Base-by-base conservation (phyloP, 2,329 filamentous ascomycete species). In the Trichoderma arundinaceum region DNA sequence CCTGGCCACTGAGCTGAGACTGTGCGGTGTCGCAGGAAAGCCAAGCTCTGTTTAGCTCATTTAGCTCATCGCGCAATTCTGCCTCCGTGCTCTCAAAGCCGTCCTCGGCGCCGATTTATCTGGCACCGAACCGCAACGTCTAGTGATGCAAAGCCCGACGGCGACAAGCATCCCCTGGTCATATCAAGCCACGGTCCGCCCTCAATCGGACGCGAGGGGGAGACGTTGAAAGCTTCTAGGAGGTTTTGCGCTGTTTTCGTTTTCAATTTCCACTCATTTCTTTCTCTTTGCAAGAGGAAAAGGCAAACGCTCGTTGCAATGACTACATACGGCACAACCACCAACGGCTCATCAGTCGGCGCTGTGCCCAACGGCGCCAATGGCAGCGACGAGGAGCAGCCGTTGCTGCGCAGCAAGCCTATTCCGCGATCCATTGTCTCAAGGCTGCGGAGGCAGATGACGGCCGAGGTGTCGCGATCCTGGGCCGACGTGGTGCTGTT, bases 401-500 rank as follows among this genome's bases (percentile, higher is more conserved):
- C 77, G 17, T 74, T 80, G n/a, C 73, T 79, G 7, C 72, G 70
- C 62, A 65, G 68, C 53, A 71, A 72, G 51, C 61, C 70, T 6
- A 38, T 64, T 6, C 13, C 72, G 10, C 67, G 59, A 38, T 70
- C 73, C 13, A 44, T 72, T 15, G 35, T 70, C 15, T 60, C 68
- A 33, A 69, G 71, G 57, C 75, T 76, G 69, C 76, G 75, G 22
- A 74, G 71, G 65, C 74, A 71, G 17, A 72, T 84, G 72, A 75
- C 64, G 17, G 72, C 70, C 10, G 81, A 90, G 64, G 80, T 92
- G 63, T 82, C 80, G 66, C 86, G 87, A 33, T 81, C 84, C 51
- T 84, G 87, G 82, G 86, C 88, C 13, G 91, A 94, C 72, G 68
- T 91, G 1, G 79, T 92, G 19, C 81, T 94, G 44, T 79, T 94